Base-by-base conservation (phyloP, 176 grass and related monocot genomes). In the Oryza glaberrima region DNA sequence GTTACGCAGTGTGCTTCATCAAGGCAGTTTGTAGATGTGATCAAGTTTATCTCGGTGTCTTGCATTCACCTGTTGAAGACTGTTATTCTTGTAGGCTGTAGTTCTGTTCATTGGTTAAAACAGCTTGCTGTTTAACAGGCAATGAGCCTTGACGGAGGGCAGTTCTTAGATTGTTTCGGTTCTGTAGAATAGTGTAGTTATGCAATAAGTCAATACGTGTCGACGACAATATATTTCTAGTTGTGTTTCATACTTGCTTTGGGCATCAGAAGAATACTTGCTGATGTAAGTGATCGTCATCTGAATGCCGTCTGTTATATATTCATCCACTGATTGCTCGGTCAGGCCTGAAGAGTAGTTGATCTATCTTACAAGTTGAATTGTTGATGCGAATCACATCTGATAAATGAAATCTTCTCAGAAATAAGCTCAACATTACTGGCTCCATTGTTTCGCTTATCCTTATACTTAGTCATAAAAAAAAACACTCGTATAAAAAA, bases 101-200 rank as follows among this genome's bases (percentile, higher is more conserved):
- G 23, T 72, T 13, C 12, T 25, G 79, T 58, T 28, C 35, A 43
- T 58, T n/a, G 13, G 49, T n/a, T 72, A 43, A 71, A 81, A 14
- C 65, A 72, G 41, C 73, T 70, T 65, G 65, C 51, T 66, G 22
- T 32, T 22, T 63, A 23, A 23, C 11, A 54, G 23, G 56, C 69
- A 65, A 23, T 13, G 58, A 23, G 8, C 20, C 58, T 32, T 40
- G 19, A 72, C 11, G 7, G 34, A 78, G 58, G 20, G 43, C 12
- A 43, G 41, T 58, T 58, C 19, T 25, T 40, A 16, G 43, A 9
- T 4, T 43, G 15, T 73, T 78, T 78, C 65, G 30, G 54, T 3
- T 80, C 63, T 47, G 25, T 73, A 34, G 44, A 63, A 20, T 65
- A 73, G 15, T 73, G 69, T 52, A 35, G 66, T 54, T 72, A 4